Percentiles rank a stretch among this genome's conserved stretches.
phyloP scores from a whole-genome alignment of 2,329 filamentous ascomycete species.

The Helotiales sp. region DNA sequence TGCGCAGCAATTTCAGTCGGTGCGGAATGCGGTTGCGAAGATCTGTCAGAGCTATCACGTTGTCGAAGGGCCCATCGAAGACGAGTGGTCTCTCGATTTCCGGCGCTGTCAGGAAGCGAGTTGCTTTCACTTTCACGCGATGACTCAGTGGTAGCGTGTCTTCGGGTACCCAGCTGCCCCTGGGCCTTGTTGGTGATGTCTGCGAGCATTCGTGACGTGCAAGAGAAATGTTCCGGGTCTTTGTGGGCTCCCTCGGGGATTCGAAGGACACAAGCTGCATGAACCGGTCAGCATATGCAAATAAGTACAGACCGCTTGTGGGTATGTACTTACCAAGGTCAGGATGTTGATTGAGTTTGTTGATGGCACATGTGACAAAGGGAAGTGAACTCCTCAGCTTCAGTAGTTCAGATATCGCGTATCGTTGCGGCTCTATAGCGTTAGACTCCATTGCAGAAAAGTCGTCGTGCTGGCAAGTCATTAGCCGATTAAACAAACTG shows the following conservation, averaged over 20 bases:
- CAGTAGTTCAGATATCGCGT: constrained; percentile 30
- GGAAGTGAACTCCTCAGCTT: constrained; percentile 27
- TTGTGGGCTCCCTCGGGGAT: constrained; percentile 28
- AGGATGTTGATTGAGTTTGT: constrained; percentile 29
- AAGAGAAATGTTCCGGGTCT: constrained; percentile 24
- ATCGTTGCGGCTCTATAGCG: constrained; percentile 16
- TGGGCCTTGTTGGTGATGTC: constrained; percentile 23
- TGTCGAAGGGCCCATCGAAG: constrained; percentile 33
- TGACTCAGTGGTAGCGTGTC: constrained; percentile 17
- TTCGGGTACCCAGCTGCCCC: constrained; percentile 5
- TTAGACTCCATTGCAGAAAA: neutral
- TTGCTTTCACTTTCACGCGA: constrained; percentile 24
- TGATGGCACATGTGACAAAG: constrained; percentile 23
- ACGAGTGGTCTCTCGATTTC: constrained; percentile 14
- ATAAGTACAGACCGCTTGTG: neutral
- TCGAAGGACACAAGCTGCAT: constrained; percentile 25
- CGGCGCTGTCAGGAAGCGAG: constrained; percentile 3
- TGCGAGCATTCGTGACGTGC: constrained; percentile 21
- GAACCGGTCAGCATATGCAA: neutral
- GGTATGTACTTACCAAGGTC: constrained; percentile 27
- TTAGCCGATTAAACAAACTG: neutral
- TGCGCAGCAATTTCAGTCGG: constrained; percentile 54
- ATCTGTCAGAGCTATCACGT: constrained; percentile 31
- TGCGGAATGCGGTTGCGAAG: constrained; percentile 48
- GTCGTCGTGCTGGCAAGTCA: neutral